A percentile compares a stretch with the other conserved stretches of the same genome.
Conservation (phyloP, 2,329 filamentous ascomycete genomes). For the Hymenoscyphus salicellus region DNA sequence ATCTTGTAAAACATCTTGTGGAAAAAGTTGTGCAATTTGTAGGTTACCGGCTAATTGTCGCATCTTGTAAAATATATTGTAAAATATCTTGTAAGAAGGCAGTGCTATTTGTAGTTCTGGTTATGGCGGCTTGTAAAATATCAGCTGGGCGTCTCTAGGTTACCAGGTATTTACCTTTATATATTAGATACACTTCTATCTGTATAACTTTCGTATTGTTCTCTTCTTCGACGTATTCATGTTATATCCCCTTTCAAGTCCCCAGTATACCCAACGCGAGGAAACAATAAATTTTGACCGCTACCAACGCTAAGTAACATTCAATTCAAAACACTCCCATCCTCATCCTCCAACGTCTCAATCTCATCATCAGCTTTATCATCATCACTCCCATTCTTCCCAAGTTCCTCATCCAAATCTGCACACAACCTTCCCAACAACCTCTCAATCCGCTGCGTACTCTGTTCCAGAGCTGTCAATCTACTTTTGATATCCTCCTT, state of each 20-base stretch:
- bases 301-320: background rate
- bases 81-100: no score
- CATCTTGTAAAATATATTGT: no score
- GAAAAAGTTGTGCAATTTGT: no score
- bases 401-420: conserved; percentile 20
- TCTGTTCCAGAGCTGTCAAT: conserved; percentile 28
- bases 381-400: conserved; percentile 1
- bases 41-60: no score
- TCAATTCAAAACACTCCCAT: conserved; percentile 5
- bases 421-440: conserved; percentile 29
- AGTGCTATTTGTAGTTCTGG: no score
- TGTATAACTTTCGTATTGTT: no score
- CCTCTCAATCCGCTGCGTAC: conserved; percentile 29
- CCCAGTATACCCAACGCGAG: background rate
- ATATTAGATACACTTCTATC: no score
- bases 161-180: no score
- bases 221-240: no score
- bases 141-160: no score
- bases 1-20: no score
- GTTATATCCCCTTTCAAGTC: background rate
- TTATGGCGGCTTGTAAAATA: no score
- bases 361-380: conserved; percentile 3
- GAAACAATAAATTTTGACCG: background rate
- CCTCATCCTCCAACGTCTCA: background rate
- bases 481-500: conserved; percentile 23